A percentile compares a stretch with the other conserved stretches of the same genome.
These are phyloP conservation scores for Chlamydomonas reinhardtii DNA, from an alignment of 163 green algal genomes.

Conservation along the genomic window DNA sequence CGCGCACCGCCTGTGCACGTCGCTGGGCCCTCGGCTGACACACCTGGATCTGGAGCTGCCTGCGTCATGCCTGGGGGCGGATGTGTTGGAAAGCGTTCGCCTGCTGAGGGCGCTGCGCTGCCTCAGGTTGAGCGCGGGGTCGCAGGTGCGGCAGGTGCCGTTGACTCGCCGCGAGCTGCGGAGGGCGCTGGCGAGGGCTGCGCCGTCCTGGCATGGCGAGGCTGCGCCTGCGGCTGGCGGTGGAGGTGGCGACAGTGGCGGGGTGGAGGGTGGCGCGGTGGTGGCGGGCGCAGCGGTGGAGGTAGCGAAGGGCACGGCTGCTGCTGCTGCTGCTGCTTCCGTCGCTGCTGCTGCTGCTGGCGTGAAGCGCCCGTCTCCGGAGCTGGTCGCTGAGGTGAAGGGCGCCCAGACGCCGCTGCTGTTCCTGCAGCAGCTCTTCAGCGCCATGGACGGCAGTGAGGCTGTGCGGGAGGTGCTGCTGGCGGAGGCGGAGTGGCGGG, in stretches of 20 bases:
- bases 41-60: conserved; percentile 24
- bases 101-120: not conserved
- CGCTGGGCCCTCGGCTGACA: not conserved
- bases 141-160: not conserved
- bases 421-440: conserved; percentile 26
- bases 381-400: not conserved
- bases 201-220: not conserved
- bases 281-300: not conserved
- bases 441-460: not conserved
- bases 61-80: not conserved
- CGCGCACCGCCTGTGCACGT: not conserved
- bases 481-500: conserved; percentile 17
- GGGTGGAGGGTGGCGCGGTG: not conserved
- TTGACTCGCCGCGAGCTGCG: not conserved
- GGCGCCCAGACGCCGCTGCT: not conserved
- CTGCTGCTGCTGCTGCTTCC: not conserved
- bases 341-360: not conserved
- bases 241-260: not conserved
- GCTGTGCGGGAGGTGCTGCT: not conserved
- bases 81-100: not conserved
- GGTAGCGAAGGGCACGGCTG: not conserved
- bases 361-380: not conserved
- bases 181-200: not conserved
- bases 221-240: not conserved
- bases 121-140: not conserved